Evolutionary conservation across 2,329 filamentous ascomycete species (phyloP).

Genomic region (Acrocalymma vagum): DNA sequence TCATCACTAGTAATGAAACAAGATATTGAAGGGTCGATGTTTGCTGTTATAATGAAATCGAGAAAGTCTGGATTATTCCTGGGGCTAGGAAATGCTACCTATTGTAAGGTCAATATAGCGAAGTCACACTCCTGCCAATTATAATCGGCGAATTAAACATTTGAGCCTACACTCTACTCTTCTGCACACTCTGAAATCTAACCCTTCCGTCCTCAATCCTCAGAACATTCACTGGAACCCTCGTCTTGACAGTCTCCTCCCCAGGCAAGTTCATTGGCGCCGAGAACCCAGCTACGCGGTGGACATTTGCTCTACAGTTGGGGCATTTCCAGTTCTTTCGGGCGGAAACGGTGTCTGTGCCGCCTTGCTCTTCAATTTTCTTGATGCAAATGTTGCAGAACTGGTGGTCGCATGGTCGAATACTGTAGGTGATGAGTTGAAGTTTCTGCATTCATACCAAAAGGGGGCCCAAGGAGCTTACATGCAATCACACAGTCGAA

Average conservation of each 20-base stretch:
- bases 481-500: slow-evolving; percentile 15
- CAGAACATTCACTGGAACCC: slow-evolving; percentile 9
- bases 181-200: slow-evolving; percentile 6
- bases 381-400: slow-evolving; percentile 11
- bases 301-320: slow-evolving; percentile 1
- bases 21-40: too few species aligned
- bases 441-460: too few species aligned
- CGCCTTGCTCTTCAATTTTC: slow-evolving; percentile 3
- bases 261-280: slow-evolving; percentile 12
- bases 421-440: slow-evolving; percentile 1
- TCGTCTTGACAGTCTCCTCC: slow-evolving; percentile 8
- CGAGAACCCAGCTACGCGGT: slow-evolving; percentile 10
- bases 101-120: too few species aligned
- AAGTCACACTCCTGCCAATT: too few species aligned
- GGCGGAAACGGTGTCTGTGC: not conserved
- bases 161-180: too few species aligned
- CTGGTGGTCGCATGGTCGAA: slow-evolving; percentile 8
- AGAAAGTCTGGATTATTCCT: too few species aligned
- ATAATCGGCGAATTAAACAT: too few species aligned
- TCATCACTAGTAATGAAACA: too few species aligned
- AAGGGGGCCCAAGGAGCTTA: not conserved
- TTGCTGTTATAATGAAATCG: too few species aligned
- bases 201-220: slow-evolving; percentile 7
- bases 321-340: slow-evolving; percentile 7
- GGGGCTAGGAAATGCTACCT: too few species aligned